Base-by-base conservation (phyloP, 208 protist species). In the Acanthamoeba culbertsoni region DNA sequence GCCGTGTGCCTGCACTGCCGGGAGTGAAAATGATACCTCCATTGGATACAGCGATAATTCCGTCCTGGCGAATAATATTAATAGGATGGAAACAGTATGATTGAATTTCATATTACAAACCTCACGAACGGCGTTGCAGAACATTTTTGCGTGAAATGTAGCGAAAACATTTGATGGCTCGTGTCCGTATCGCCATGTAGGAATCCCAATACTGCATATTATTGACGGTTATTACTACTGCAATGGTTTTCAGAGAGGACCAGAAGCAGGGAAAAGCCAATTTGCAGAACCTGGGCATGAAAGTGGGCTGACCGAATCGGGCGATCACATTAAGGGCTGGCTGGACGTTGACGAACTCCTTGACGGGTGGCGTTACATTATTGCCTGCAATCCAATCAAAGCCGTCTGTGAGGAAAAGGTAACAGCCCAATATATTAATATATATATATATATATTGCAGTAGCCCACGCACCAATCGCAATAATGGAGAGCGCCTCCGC, bases 1-100 rank as follows among this genome's bases (percentile, higher is more conserved):
- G 79, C n/a, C 79, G 45, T 1, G 79, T 89, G 48, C 79, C 79
- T 1, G 79, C 79, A 51, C 79, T 89, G 3, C 79, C 79, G 26
- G 79, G 79, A 14, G 79, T 89, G 79, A 89, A 89, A 51, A 89
- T 89, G 79, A 89, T 89, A 28, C 79, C 79, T n/a, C 79, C 79
- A 35, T 89, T 89, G 10, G 79, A 59, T 2, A 89, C 79, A 16
- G 79, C 79, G 28, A 89, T 89, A 31, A 89, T 89, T 31, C 79
- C 79, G 40, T 89, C 79, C 79, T 75, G 23, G 40, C 35, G 35
- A 6, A 33, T 2, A 33, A 6, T 5, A 37, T 14, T 8, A 33
- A 37, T 2, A n/a, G 28, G 12, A 73, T 7, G 12, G 62, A 26
- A 73, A 55, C 8, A 18, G 18, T 55, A 8, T 23, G 48, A 40